Evolutionary conservation across 2,329 filamentous ascomycete genomes (phyloP).

Genomic region (Exophiala viscosa): DNA sequence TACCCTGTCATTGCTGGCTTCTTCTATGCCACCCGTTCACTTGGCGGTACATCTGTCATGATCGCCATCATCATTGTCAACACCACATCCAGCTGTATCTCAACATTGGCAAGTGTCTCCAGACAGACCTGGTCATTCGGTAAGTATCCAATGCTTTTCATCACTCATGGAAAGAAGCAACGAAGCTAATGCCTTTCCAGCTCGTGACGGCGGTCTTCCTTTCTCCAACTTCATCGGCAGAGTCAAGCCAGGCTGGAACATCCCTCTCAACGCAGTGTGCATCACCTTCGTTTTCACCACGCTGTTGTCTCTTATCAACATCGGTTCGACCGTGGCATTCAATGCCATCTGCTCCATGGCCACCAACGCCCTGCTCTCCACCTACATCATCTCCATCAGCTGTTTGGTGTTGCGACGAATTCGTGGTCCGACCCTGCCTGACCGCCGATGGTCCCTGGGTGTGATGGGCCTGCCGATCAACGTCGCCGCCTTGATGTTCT

Average conservation of each 20-base stretch:
- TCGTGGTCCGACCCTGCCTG: constrained; percentile 40
- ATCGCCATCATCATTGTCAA: neutral
- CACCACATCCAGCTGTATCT: neutral
- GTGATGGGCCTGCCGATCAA: constrained; percentile 34
- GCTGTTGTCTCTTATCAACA: constrained; percentile 35
- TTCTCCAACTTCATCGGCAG: no score
- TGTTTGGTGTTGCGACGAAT: constrained; percentile 45
- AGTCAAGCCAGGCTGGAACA: constrained; percentile 10
- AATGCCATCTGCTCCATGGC: constrained; percentile 40
- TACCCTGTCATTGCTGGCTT: neutral
- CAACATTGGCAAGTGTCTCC: neutral
- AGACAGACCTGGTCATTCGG: constrained; percentile 34
- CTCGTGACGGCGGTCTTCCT: no score
- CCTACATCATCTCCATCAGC: constrained; percentile 46
- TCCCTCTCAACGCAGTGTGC: constrained; percentile 19
- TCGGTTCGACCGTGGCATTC: constrained; percentile 36
- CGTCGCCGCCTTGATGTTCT: constrained; percentile 33
- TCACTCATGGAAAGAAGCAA: no score
- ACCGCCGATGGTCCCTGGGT: constrained; percentile 39
- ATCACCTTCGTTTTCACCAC: constrained; percentile 47
- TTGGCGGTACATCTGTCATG: neutral
- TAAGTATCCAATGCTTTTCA: constrained; percentile 29
- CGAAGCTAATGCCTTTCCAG: no score
- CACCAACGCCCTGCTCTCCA: constrained; percentile 36
- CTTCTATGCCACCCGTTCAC: neutral